These are phyloP conservation scores for Cutaneotrichosporon cutaneum DNA, from an alignment of 1,284 basidiomycete genomes.

Conservation along the genomic window DNA sequence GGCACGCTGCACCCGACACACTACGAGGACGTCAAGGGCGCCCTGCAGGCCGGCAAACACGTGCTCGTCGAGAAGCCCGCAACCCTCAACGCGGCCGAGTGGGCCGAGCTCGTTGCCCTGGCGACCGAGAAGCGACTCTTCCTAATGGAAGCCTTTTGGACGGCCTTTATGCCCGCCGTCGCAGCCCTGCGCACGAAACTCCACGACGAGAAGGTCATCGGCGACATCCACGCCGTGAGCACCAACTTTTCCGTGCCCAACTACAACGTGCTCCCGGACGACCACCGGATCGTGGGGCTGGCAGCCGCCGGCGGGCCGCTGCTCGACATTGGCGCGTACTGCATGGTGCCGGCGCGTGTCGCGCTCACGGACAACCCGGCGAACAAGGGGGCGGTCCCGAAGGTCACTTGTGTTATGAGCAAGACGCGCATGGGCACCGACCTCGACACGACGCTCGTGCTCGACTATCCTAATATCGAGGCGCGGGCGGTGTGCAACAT, in stretches of 20 bases:
- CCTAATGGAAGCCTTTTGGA: conserved; percentile 50
- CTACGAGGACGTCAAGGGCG: conserved; percentile 52
- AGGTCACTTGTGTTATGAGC: conserved; percentile 42
- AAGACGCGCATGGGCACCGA: conserved; percentile 48
- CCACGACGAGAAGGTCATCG: conserved; percentile 44
- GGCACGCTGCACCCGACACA: conserved; percentile 57
- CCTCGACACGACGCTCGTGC: conserved; percentile 40
- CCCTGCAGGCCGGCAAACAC: conserved; percentile 54
- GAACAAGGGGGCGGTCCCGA: conserved; percentile 36
- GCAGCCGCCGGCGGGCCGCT: conserved; percentile 55
- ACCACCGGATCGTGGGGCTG: conserved; percentile 52
- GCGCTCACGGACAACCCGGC: conserved; percentile 37
- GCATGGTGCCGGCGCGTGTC: conserved; percentile 16
- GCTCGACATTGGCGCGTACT: conserved; percentile 56
- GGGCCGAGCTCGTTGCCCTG: conserved; percentile 48
- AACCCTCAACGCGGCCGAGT: conserved; percentile 55
- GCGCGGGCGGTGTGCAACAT: conserved; percentile 27
- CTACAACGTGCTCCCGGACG: conserved; percentile 25
- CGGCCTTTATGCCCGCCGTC: conserved; percentile 50
- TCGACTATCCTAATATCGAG: conserved; percentile 45
- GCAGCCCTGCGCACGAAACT: conserved; percentile 46
- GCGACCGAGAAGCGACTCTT: conserved; percentile 51
- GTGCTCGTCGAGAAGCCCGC: conserved; percentile 56
- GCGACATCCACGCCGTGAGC: conserved; percentile 41
- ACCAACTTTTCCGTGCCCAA: conserved; percentile 16